Evolutionary conservation across 129 eudicot species (phyloP), one percentile per base, ranked within the genome.

Genomic region (carrot (Daucus carota)): DNA sequence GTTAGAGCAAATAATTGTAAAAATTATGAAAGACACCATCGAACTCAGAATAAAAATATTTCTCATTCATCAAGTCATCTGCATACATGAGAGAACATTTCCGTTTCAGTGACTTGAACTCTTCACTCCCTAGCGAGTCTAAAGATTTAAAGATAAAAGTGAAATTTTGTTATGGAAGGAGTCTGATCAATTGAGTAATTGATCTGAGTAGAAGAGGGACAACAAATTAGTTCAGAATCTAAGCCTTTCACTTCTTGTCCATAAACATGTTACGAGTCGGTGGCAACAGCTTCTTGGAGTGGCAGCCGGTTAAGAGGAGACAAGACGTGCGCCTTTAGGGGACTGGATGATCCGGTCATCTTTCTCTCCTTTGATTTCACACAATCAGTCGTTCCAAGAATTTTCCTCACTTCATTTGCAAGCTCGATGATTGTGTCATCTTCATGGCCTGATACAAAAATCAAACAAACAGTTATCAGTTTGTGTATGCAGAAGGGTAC

Each of bases 341-440:
- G 73, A 28, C 81, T 79, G 40, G 85, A 73, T 20, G 88, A 84
- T 43, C 89, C 85, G 3, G 76, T 75, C 71, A 89, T 76, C 80
- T 83, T 91, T 54, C 65, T 88, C 74, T 87, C 96, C 65, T 85
- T 88, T 3, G 79, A 82, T 11, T 75, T 79, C 47, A 75, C 89
- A 8, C 80, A 41, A 3, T 83, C 83, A 0, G 79, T 65, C 7
- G 76, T 74, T 78, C 80, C 90, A 1, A 94, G 85, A 1, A 91
- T 92, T 80, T 87, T 91, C 79, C 99, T 87, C 73, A 94, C 99
- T 76, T 89, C 97, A 82, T 94, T 89, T 20, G 99, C 99, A 74
- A 94, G 85, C 84, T 94, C 99, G 33, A 94, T 89, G 14, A 94
- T 83, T 70, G 80, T 83, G 73, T 94, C 99, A 31, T 94, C 99